Evolutionary conservation across 495 filamentous ascomycete genomes (phyloP), one percentile per base, ranked within the genome.

Genomic region (Trichoderma erinaceum): DNA sequence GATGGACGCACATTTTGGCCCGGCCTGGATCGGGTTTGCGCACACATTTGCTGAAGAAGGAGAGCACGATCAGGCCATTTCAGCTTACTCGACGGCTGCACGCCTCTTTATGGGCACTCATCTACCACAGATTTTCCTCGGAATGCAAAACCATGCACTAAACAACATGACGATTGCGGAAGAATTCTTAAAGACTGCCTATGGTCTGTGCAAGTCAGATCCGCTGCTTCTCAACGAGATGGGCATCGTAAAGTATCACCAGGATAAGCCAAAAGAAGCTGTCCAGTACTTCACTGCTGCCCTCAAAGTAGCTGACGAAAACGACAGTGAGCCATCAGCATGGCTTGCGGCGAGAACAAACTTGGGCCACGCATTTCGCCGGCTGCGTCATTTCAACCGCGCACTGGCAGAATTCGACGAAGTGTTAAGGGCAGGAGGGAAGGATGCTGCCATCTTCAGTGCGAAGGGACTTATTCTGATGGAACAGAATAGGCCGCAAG

Each of bases 1-100:
- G 84, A 91, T 99, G 86, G 93, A 99, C 74, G 92, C 95, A 38
- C 95, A 98, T 79, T 98, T 96, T 72, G 96, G 95, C 6, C 92
- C 96, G 6, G 95, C 95, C 48, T 99, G 95, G 95, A 98, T 99
- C 69, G 95, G 95, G 11, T 99, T 99, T 78, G 95, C 95, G 27
- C 95, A 99, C 80, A 99, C 96, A 0, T 99, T 99, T 75, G 96
- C 95, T n/a, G 94, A 94, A n/a, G 95, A 99, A 78, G 95, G 96
- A 66, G 95, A 99, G 78, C 93, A 98, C 78, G 95, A 99, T 75
- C 95, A 99, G 79, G 95, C 95, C 66, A 97, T 99, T 69, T 93
- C 94, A 18, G 95, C 96, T 8, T 99, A 99, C 81, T 95, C 91
- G 46, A 99, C 95, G 16, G 95, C 95, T 0, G 95, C 94, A 15